Conservation (phyloP, 2,329 filamentous ascomycete genomes). For the Trichoderma atrobrunneum region DNA sequence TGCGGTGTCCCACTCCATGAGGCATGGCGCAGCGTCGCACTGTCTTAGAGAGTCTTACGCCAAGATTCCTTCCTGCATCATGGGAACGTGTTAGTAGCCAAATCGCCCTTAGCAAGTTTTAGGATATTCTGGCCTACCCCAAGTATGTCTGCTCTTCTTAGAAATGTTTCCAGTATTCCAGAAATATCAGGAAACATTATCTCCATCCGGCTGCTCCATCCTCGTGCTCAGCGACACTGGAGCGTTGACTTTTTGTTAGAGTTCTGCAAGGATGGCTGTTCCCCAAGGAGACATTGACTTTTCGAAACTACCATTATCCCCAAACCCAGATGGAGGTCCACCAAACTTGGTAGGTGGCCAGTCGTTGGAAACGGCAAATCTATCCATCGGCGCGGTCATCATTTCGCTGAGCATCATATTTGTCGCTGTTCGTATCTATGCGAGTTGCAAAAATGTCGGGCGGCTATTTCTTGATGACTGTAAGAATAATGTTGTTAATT, state of each 20-base stretch:
- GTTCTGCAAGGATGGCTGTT: neutral
- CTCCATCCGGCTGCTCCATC: neutral
- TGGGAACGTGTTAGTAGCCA: neutral
- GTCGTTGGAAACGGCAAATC: neutral
- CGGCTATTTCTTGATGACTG: neutral
- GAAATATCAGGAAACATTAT: neutral
- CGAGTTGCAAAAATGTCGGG: neutral
- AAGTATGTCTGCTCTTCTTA: neutral
- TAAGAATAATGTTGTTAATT: neutral
- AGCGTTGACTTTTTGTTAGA: neutral
- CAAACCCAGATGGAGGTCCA: neutral
- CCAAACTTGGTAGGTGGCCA: neutral
- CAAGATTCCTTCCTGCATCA: slow-evolving; percentile 4
- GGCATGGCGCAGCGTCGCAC: neutral
- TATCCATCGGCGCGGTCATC: neutral
- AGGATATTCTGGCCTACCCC: neutral
- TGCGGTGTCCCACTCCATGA: neutral
- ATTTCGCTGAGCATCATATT: neutral
- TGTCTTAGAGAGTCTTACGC: neutral
- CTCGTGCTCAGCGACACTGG: neutral
- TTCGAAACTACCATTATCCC: neutral
- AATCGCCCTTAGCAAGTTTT: neutral
- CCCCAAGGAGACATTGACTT: neutral
- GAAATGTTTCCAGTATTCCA: neutral
- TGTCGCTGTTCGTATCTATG: neutral